These are phyloP conservation scores for Pseudogymnoascus sp. DNA, from an alignment of 2,329 filamentous ascomycete species.

Conservation along the genomic window DNA sequence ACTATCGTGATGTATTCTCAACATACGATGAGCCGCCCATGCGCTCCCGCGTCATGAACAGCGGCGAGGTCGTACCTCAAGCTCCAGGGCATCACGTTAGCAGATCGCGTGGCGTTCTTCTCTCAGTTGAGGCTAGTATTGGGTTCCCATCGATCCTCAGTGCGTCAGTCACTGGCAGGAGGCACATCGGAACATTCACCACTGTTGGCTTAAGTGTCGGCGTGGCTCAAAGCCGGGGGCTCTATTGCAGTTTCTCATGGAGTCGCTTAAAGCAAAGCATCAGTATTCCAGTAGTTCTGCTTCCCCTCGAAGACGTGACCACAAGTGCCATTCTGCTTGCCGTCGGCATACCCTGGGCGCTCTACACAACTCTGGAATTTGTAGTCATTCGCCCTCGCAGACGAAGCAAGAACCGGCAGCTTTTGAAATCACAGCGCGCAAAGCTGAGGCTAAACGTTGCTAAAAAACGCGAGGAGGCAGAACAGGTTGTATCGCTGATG, in stretches of 20 bases:
- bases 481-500: conserved; percentile 34
- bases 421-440: conserved; percentile 29
- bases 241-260: conserved; percentile 33
- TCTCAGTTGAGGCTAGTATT: conserved; percentile 25
- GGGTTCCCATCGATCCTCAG: conserved; percentile 23
- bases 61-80: not conserved
- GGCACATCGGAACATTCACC: conserved; percentile 31
- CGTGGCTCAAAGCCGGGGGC: conserved; percentile 27
- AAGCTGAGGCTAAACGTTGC: conserved; percentile 30
- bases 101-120: conserved; percentile 18
- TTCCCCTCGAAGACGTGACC: conserved; percentile 28
- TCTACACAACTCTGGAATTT: conserved; percentile 34
- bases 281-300: conserved; percentile 31
- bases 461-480: conserved; percentile 30
- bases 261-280: conserved; percentile 33
- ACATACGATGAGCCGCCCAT: conserved; percentile 7
- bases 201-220: conserved; percentile 32
- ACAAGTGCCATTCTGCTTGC: conserved; percentile 29
- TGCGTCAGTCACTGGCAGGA: conserved; percentile 30
- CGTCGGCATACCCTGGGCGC: conserved; percentile 30
- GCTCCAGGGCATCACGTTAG: conserved; percentile 18
- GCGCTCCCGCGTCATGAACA: conserved; percentile 8
- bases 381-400: conserved; percentile 32
- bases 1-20: conserved; percentile 6
- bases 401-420: conserved; percentile 28